Evolutionary conservation across 2,329 filamentous ascomycete genomes (phyloP).

Genomic region (Pseudogymnoascus verrucosus): DNA sequence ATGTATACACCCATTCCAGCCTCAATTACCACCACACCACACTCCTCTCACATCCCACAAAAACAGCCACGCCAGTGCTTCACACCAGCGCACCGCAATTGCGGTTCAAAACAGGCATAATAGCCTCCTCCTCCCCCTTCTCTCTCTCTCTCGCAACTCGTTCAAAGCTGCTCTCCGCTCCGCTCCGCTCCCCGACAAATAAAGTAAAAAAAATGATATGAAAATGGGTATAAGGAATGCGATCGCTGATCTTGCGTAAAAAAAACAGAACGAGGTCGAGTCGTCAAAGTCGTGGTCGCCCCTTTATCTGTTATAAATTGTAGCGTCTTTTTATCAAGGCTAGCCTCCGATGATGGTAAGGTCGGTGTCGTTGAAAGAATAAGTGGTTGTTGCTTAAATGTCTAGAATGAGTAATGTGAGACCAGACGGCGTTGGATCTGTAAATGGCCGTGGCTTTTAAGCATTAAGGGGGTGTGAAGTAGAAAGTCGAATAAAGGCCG

Average conservation of each 20-base stretch:
- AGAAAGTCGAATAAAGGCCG: neutral
- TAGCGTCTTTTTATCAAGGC: slow-evolving; percentile 3
- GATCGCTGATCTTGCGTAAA: neutral
- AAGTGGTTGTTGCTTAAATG: neutral
- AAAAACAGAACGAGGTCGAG: neutral
- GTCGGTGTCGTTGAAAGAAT: neutral
- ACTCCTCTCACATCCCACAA: neutral
- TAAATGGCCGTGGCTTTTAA: neutral
- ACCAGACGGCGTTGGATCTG: neutral
- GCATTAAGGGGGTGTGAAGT: neutral
- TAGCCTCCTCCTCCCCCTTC: neutral
- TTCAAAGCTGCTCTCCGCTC: neutral
- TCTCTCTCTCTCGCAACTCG: neutral
- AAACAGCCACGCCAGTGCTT: neutral
- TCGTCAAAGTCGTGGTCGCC: neutral
- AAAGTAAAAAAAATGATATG: neutral
- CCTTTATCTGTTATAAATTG: neutral
- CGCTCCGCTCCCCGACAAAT: neutral
- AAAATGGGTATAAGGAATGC: slow-evolving; percentile 8
- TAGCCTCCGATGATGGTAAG: neutral
- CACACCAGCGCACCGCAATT: neutral
- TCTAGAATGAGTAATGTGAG: neutral
- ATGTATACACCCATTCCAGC: slow-evolving; percentile 2
- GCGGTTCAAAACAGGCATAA: neutral
- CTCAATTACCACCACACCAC: neutral